phyloP scores from a whole-genome alignment of 2,329 filamentous ascomycete genomes.

The Cordyceps javanica region DNA sequence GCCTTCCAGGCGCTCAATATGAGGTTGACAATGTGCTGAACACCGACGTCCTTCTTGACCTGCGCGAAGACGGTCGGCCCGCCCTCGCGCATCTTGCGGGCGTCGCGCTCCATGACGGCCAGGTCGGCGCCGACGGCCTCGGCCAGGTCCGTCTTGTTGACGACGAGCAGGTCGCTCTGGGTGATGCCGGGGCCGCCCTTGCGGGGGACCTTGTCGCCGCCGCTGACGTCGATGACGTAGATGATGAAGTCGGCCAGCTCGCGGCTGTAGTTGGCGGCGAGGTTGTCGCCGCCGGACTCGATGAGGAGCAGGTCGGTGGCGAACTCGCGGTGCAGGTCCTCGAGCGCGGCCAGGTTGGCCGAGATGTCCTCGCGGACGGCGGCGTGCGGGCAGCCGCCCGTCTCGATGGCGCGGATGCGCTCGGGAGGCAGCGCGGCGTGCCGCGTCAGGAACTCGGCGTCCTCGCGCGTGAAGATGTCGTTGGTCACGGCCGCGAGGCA shows the following conservation, averaged over 20 bases:
- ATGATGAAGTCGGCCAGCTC: constrained; percentile 97
- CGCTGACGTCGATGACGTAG: constrained; percentile 96
- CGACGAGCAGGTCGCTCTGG: constrained; percentile 84
- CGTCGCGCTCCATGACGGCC: constrained; percentile 89
- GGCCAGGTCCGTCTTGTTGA: constrained; percentile 96
- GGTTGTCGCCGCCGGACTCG: constrained; percentile 91
- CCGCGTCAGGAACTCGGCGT: constrained; percentile 92
- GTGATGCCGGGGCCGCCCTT: constrained; percentile 98
- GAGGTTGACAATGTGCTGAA: constrained; percentile 81
- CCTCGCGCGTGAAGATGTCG: constrained; percentile 97
- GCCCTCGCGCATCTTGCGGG: constrained; percentile 89
- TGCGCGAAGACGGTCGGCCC: constrained; percentile 94
- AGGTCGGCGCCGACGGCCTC: constrained; percentile 87
- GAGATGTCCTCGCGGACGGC: constrained; percentile 96
- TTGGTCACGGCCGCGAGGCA: constrained; percentile 95
- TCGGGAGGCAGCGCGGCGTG: constrained; percentile 74
- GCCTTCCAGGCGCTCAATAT: constrained; percentile 90
- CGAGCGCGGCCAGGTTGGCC: constrained; percentile 85
- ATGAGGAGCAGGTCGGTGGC: constrained; percentile 80
- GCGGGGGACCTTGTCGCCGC: constrained; percentile 91
- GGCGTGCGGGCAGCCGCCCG: constrained; percentile 92
- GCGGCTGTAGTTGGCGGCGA: constrained; percentile 92
- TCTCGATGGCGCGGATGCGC: constrained; percentile 94
- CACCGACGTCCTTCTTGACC: constrained; percentile 85
- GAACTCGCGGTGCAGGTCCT: constrained; percentile 79